phyloP scores from a whole-genome alignment of 2,329 filamentous ascomycete species.

The Dactylellina cionopaga region DNA sequence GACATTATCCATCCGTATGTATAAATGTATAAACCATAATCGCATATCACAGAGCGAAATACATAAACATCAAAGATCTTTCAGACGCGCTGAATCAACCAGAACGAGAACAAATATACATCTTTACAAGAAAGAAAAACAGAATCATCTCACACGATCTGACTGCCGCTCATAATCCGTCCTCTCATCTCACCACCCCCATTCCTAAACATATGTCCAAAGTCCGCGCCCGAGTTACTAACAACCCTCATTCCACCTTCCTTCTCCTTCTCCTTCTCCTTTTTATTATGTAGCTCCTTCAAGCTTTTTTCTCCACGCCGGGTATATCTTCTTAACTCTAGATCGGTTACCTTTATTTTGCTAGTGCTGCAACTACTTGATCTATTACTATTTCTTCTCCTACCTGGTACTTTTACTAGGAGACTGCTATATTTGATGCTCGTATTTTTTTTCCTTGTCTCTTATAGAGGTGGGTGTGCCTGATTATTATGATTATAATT shows the following conservation, averaged over 20 bases:
- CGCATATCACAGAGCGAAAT: no score
- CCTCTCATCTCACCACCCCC: constrained; percentile 17
- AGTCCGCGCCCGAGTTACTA: constrained; percentile 44
- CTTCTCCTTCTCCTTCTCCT: constrained; percentile 36
- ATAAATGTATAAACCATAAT: no score
- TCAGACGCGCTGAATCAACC: background rate
- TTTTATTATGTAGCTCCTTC: constrained; percentile 14
- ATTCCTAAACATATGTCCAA: constrained; percentile 37
- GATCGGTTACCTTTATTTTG: background rate
- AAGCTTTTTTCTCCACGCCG: constrained; percentile 22
- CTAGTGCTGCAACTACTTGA: constrained; percentile 3
- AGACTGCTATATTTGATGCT: constrained; percentile 23
- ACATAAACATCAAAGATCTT: no score
- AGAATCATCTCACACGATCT: constrained; percentile 21
- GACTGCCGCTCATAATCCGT: constrained; percentile 44
- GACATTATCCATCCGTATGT: no score
- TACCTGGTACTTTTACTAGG: constrained; percentile 33
- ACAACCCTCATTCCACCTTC: constrained; percentile 33
- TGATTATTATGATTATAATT: background rate
- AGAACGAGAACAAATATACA: background rate
- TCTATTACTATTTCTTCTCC: constrained; percentile 43
- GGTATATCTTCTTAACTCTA: constrained; percentile 27
- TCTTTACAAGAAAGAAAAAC: background rate
- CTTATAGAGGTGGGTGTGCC: background rate
- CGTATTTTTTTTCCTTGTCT: constrained; percentile 46